Conservation (phyloP, 352 stramenopile species). For the Pythium pyrilobum region DNA sequence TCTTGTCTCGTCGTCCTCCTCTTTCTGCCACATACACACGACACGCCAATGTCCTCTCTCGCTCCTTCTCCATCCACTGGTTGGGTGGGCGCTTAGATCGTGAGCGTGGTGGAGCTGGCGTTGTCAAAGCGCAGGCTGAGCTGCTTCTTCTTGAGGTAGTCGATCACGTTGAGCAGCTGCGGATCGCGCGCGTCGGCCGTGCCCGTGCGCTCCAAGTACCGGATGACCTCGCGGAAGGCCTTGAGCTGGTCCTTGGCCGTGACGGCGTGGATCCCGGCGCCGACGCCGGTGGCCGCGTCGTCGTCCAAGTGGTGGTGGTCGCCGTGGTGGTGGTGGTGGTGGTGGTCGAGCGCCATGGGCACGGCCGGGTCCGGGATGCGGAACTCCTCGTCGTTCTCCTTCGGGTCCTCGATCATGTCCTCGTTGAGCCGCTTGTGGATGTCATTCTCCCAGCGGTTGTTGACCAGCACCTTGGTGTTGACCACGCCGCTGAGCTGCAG, state of each 20-base stretch:
- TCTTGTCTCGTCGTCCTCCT: too few species aligned
- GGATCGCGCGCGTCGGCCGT: conserved; percentile 57
- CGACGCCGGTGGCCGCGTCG: conserved; percentile 26
- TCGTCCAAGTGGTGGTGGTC: conserved; percentile 25
- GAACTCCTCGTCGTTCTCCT: conserved; percentile 82
- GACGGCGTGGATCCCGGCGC: conserved; percentile 24
- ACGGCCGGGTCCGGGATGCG: conserved; percentile 49
- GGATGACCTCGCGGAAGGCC: conserved; percentile 82
- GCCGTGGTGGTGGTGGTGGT: conserved; percentile 16
- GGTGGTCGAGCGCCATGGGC: conserved; percentile 23
- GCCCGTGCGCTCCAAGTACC: conserved; percentile 74
- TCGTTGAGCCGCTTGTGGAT: conserved; percentile 87
- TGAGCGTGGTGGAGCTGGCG: conserved; percentile 75
- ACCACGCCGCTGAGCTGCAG: conserved; percentile 79
- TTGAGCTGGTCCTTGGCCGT: conserved; percentile 81
- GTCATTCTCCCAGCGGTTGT: conserved; percentile 86
- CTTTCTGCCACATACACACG: background rate
- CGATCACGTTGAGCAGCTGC: conserved; percentile 71
- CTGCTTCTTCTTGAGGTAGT: conserved; percentile 88
- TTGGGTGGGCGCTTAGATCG: conserved; percentile 45
- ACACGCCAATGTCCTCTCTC: background rate
- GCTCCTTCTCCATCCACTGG: background rate
- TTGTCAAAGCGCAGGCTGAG: conserved; percentile 84
- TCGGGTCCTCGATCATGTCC: conserved; percentile 82
- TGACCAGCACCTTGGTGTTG: conserved; percentile 85